Base-by-base conservation (phyloP, 306 rosid species). In the Cajanus cajan region DNA sequence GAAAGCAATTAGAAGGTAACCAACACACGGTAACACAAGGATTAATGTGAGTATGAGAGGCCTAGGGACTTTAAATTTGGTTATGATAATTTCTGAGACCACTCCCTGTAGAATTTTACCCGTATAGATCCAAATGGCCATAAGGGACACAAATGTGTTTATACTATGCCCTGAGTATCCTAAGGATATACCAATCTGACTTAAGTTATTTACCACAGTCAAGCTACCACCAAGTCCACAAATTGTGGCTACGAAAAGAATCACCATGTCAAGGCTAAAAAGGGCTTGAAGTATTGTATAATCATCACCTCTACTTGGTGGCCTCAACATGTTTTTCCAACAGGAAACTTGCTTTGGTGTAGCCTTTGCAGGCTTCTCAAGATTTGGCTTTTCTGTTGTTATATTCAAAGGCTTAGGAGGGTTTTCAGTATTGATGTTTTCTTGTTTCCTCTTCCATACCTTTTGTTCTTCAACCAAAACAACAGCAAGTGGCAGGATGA, bases 191-290 rank as follows among this genome's bases (percentile, higher is more conserved):
- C 93, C 96, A 21, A 91, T 87, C 7, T 91, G 96, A n/a, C 87
- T 87, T n/a, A 89, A 67, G 64, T 91, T 89, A 48, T 91, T 89
- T 9, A 82, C 89, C 21, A 85, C 86, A 0, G 93, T 86, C 0
- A 89, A 58, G 1, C 77, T 78, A 0, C 91, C 90, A 28, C 96
- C 96, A 28, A 89, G 82, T 6, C 96, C 91, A 75, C 93, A 87
- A 1, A 87, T 79, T 19, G 93, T 83, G 4, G 96, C 66, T 5
- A 82, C 8, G 41, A 91, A 82, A 2, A 91, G 79, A 33, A 86
- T 71, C n/a, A 76, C 34, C 96, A 91, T 87, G 77, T 91, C 91
- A n/a, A 86, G 6, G 73, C 90, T 91, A 21, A 87, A 86, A 37
- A 89, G 39, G 0, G 96, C 93, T 84, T 89, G 91, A 13, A 87